Evolutionary conservation across 2,329 filamentous ascomycete species (phyloP).

Genomic region (Chaetomium sp.): DNA sequence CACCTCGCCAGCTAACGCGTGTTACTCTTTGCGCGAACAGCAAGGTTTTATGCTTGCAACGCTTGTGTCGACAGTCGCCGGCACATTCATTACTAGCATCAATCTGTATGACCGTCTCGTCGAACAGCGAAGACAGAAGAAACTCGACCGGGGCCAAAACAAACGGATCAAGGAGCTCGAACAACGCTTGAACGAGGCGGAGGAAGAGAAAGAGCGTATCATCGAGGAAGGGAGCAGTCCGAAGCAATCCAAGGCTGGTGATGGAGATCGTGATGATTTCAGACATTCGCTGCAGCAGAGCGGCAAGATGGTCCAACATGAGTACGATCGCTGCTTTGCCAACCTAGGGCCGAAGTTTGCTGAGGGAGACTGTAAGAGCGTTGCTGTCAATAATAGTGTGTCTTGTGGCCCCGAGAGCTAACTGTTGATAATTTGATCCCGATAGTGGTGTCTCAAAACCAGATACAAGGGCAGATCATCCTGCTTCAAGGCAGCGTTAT

Average conservation of each 20-base stretch:
- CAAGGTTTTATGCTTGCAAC: slow-evolving; percentile 36
- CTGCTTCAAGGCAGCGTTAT: slow-evolving; percentile 34
- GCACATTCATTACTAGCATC: slow-evolving; percentile 33
- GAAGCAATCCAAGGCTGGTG: neutral
- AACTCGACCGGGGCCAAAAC: slow-evolving; percentile 30
- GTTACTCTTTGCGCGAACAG: slow-evolving; percentile 12
- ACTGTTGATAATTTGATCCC: neutral
- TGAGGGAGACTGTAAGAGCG: slow-evolving; percentile 28
- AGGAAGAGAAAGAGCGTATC: slow-evolving; percentile 17
- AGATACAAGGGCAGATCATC: slow-evolving; percentile 33
- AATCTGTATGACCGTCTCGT: slow-evolving; percentile 32
- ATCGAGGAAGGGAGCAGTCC: slow-evolving; percentile 7
- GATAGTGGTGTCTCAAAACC: slow-evolving; percentile 29
- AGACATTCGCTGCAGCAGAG: slow-evolving; percentile 27
- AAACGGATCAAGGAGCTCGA: slow-evolving; percentile 29
- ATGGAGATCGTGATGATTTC: slow-evolving; percentile 19
- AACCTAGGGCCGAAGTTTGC: slow-evolving; percentile 31
- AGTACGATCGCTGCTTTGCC: slow-evolving; percentile 30
- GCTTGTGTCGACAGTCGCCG: slow-evolving; percentile 33
- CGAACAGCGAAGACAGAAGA: slow-evolving; percentile 29
- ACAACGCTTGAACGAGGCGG: slow-evolving; percentile 21
- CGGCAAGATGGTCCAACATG: slow-evolving; percentile 28
- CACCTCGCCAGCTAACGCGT: neutral
- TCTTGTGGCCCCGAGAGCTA: no score
- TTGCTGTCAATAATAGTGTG: neutral